phyloP scores from a whole-genome alignment of 2,329 filamentous ascomycete species.

The Fusarium sp. region DNA sequence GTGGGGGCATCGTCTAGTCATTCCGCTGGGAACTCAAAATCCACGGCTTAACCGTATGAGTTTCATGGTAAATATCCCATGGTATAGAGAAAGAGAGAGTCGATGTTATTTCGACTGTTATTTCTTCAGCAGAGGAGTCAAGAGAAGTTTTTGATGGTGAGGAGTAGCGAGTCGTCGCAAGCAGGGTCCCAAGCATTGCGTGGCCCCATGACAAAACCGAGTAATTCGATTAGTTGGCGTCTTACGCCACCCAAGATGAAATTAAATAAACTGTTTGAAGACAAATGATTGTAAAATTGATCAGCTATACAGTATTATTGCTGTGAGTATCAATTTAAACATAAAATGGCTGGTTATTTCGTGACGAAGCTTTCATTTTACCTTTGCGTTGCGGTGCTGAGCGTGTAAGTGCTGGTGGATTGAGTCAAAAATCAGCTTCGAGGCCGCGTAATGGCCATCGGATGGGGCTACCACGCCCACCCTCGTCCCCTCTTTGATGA shows the following conservation, averaged over 20 bases:
- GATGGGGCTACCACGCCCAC: slow-evolving; percentile 21
- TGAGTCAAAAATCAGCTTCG: slow-evolving; percentile 16
- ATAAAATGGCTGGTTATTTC: background rate
- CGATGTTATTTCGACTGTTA: background rate
- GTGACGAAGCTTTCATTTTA: slow-evolving; percentile 6
- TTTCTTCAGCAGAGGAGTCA: slow-evolving; percentile 2
- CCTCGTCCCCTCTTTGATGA: slow-evolving; percentile 20
- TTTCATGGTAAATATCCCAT: slow-evolving; percentile 12
- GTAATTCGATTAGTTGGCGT: slow-evolving; percentile 42
- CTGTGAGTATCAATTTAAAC: background rate
- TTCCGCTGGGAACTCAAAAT: slow-evolving; percentile 21
- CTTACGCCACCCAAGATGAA: slow-evolving; percentile 38
- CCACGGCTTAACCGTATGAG: slow-evolving; percentile 17
- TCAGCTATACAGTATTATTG: background rate
- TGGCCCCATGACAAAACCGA: slow-evolving; percentile 50
- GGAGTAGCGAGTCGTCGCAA: slow-evolving; percentile 43
- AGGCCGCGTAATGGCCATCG: slow-evolving; percentile 34
- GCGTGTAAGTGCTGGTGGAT: slow-evolving; percentile 23
- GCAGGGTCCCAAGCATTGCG: slow-evolving; percentile 48
- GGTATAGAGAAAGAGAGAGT: background rate
- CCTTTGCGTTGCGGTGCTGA: background rate
- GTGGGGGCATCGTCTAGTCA: slow-evolving; percentile 46
- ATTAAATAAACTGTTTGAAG: background rate
- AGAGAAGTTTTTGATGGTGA: slow-evolving; percentile 30
- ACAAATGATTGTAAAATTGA: background rate